phyloP scores from a whole-genome alignment of 805 yeast species.

The Wickerhamiella spandovensis region DNA sequence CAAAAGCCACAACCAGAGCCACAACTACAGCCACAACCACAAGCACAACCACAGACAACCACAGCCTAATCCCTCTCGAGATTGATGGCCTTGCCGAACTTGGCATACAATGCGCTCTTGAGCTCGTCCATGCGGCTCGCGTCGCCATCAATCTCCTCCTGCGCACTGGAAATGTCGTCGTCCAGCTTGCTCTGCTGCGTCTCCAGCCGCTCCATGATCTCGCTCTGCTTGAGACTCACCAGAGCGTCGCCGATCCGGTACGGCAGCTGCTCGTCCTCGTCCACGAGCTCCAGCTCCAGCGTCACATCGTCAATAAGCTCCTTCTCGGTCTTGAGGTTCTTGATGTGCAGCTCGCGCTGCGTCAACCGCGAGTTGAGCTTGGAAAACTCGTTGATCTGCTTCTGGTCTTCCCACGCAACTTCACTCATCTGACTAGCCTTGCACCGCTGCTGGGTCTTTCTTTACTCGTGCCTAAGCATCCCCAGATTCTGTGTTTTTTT shows the following conservation, averaged over 20 bases:
- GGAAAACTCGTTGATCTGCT: slow-evolving; percentile 77
- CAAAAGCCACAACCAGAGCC: too few species aligned
- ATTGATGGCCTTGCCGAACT: slow-evolving; percentile 81
- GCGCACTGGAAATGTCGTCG: slow-evolving; percentile 33
- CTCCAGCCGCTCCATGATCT: slow-evolving; percentile 59
- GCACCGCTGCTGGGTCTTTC: too few species aligned
- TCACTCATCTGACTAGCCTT: slow-evolving; percentile 26
- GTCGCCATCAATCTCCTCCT: slow-evolving; percentile 35
- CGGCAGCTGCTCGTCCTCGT: slow-evolving; percentile 34
- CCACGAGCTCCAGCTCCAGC: slow-evolving; percentile 74
- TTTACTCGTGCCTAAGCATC: too few species aligned
- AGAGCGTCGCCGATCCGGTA: slow-evolving; percentile 76
- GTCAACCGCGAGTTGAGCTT: slow-evolving; percentile 65
- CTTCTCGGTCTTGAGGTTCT: slow-evolving; percentile 47
- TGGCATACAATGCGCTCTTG: slow-evolving; percentile 67
- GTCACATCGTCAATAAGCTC: slow-evolving; percentile 81
- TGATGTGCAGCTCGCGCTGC: slow-evolving; percentile 36
- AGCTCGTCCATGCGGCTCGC: slow-evolving; percentile 44
- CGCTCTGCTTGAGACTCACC: slow-evolving; percentile 50
- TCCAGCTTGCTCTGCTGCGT: slow-evolving; percentile 43
- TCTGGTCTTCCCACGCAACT: slow-evolving; percentile 76
- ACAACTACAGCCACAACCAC: too few species aligned
- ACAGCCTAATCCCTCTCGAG: slow-evolving; percentile 43
- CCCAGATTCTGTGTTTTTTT: too few species aligned
- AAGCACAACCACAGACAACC: too few species aligned